Conservation (phyloP, 441 rosid species). For the Geranium incanum region DNA sequence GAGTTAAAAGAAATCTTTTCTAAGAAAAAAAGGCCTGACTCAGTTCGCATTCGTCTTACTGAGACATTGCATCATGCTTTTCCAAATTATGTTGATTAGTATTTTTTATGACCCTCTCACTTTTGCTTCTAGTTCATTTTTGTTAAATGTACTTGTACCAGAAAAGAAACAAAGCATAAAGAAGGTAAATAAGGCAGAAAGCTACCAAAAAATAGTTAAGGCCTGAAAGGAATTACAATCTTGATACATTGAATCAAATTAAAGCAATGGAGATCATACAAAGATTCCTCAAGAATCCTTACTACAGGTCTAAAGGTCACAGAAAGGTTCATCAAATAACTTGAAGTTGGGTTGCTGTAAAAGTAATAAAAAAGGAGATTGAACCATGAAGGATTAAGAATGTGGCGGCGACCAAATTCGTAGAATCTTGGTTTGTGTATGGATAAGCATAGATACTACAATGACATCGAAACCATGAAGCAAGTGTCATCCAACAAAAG, state of each 20-base stretch:
- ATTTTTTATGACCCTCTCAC: background rate
- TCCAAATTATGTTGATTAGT: background rate
- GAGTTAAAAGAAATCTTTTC: background rate
- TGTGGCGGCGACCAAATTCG: constrained; percentile 16
- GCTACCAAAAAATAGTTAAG: background rate
- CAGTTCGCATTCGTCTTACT: background rate
- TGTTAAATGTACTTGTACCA: background rate
- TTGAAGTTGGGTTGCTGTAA: constrained; percentile 16
- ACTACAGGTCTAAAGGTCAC: background rate
- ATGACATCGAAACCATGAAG: constrained; percentile 14
- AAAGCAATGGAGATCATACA: background rate
- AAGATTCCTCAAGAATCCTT: background rate
- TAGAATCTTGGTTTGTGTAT: constrained; percentile 18
- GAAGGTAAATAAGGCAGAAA: too few species aligned
- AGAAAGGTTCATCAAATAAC: constrained; percentile 8
- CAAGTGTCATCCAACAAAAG: constrained; percentile 13
- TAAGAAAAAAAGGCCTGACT: background rate
- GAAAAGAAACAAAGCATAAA: background rate
- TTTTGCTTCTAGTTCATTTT: background rate
- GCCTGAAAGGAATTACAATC: background rate
- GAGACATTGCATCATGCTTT: constrained; percentile 2
- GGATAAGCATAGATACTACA: constrained; percentile 20
- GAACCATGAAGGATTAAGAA: constrained; percentile 1
- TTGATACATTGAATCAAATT: background rate
- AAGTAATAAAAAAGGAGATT: background rate